Conservation (phyloP, 108 stramenopile species). For the Nitzschia sp. region DNA sequence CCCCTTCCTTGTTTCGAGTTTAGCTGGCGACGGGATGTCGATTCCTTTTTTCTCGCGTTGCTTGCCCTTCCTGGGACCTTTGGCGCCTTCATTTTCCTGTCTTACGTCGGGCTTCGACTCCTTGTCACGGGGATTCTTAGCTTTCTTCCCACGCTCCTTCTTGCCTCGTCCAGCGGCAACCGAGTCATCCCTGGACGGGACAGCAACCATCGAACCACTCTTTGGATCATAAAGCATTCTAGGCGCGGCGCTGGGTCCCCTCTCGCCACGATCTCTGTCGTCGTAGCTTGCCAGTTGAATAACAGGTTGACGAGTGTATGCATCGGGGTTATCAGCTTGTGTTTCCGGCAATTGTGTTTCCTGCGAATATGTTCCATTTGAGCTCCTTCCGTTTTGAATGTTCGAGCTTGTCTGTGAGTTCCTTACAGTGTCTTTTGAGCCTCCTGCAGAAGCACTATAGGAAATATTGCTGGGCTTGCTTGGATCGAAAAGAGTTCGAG, state of each 20-base stretch:
- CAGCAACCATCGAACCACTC: conserved; percentile 86
- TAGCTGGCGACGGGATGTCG: conserved; percentile 11
- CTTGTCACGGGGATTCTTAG: conserved; percentile 32
- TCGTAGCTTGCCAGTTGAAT: conserved; percentile 75
- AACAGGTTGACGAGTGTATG: conserved; percentile 34
- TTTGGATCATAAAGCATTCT: conserved; percentile 88
- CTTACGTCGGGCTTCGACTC: conserved; percentile 18
- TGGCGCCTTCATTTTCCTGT: conserved; percentile 12
- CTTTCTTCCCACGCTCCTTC: conserved; percentile 31
- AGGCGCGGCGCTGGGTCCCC: conserved; percentile 47
- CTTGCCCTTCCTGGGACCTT: conserved; percentile 29
- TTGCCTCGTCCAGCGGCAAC: conserved; percentile 4
- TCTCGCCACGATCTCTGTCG: conserved; percentile 69
- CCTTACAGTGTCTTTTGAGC: conserved; percentile 7
- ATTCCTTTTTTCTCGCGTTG: conserved; percentile 17
- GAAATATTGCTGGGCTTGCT: conserved; percentile 35
- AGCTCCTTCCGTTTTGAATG: not conserved
- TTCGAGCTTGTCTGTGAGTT: not conserved
- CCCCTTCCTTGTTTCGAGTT: conserved; percentile 19
- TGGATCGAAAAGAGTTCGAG: conserved; percentile 58
- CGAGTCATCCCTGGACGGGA: conserved; percentile 36
- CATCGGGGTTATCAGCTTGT: not conserved
- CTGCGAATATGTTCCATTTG: not conserved
- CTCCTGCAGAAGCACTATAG: conserved; percentile 46
- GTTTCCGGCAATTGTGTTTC: not conserved